phyloP scores from a whole-genome alignment of 2,329 filamentous ascomycete species.

The Mycosphaerella sp. region DNA sequence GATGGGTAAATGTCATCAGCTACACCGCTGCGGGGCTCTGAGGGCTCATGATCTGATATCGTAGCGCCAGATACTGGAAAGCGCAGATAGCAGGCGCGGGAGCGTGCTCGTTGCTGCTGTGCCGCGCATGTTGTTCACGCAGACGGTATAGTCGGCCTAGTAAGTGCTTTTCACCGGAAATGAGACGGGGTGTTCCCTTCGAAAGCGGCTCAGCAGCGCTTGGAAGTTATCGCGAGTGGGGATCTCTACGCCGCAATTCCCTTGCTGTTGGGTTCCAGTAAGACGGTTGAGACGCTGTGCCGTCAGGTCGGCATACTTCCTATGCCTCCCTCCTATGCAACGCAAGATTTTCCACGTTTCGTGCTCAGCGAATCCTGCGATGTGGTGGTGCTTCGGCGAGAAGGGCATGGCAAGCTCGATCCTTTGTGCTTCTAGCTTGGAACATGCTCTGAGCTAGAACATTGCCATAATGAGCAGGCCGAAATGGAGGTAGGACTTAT shows the following conservation, averaged over 20 bases:
- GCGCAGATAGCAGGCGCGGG: neutral
- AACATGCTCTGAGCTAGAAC: constrained; percentile 8
- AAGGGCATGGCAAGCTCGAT: neutral
- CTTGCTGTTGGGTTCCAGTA: neutral
- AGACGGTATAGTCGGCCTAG: neutral
- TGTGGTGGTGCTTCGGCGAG: neutral
- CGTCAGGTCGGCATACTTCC: no score
- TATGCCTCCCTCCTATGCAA: neutral
- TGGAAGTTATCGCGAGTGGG: neutral
- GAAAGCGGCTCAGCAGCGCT: neutral
- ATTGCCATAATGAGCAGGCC: neutral
- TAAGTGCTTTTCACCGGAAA: neutral
- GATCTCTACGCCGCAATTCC: neutral
- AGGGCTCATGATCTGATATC: neutral
- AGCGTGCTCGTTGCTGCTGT: constrained; percentile 1
- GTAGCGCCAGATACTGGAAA: neutral
- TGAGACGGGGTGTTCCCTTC: neutral
- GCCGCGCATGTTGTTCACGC: neutral
- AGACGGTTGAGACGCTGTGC: neutral
- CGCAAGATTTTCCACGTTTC: neutral
- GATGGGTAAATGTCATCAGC: constrained; percentile 3
- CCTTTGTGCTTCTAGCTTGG: constrained; percentile 3
- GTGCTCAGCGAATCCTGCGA: neutral
- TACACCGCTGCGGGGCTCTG: neutral
- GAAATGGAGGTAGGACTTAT: constrained; percentile 5